phyloP scores from a whole-genome alignment of 1,284 basidiomycete species.

The Melampsora americana region DNA sequence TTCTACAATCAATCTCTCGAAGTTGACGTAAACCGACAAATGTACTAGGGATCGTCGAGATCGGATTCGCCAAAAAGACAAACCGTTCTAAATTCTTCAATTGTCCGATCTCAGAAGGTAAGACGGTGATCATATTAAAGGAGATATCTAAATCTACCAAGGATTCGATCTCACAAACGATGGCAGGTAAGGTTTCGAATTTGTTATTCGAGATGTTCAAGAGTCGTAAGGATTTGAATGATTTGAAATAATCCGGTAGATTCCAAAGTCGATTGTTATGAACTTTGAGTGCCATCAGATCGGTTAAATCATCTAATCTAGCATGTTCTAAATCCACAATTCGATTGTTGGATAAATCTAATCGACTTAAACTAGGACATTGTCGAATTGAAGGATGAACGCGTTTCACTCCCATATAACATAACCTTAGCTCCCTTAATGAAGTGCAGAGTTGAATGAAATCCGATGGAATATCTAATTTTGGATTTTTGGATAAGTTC shows the following conservation, averaged over 20 bases:
- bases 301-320: slow-evolving; percentile 71
- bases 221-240: slow-evolving; percentile 68
- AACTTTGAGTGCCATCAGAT: slow-evolving; percentile 70
- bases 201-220: slow-evolving; percentile 98
- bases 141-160: slow-evolving; percentile 87
- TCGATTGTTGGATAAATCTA: slow-evolving; percentile 90
- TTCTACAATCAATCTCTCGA: slow-evolving; percentile 71
- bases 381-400: slow-evolving; percentile 80
- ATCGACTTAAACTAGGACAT: slow-evolving; percentile 69
- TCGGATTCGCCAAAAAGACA: slow-evolving; percentile 82
- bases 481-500: slow-evolving; percentile 88
- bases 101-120: slow-evolving; percentile 76
- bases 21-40: slow-evolving; percentile 66
- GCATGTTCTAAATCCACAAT: slow-evolving; percentile 86
- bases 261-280: slow-evolving; percentile 91
- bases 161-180: slow-evolving; percentile 70
- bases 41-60: slow-evolving; percentile 71
- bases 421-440: slow-evolving; percentile 79
- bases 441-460: slow-evolving; percentile 86
- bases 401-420: slow-evolving; percentile 91
- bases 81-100: slow-evolving; percentile 70
- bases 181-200: slow-evolving; percentile 73
- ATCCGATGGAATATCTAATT: slow-evolving; percentile 92
- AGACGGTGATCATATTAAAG: slow-evolving; percentile 80
- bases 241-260: slow-evolving; percentile 79